Evolutionary conservation across 768 basidiomycete species (phyloP).

Genomic region (Artomyces pyxidatus): DNA sequence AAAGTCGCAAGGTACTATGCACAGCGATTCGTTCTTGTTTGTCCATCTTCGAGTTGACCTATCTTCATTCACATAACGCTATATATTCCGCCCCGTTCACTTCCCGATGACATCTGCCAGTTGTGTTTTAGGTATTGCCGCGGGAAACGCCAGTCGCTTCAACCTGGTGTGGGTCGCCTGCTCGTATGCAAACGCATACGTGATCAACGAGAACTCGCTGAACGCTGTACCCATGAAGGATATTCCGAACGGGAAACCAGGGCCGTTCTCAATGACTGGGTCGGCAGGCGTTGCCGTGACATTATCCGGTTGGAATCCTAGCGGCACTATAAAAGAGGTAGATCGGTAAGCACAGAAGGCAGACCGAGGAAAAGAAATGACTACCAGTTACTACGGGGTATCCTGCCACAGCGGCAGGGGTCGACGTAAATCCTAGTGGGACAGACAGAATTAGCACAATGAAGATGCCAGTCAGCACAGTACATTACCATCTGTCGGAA

Average conservation of each 20-base stretch:
- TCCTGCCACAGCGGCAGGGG: constrained; percentile 16
- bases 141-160: constrained; percentile 15
- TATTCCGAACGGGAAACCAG: constrained; percentile 19
- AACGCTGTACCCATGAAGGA: constrained; percentile 22
- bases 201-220: constrained; percentile 19
- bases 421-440: constrained; percentile 9
- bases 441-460: not conserved
- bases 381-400: constrained; percentile 17
- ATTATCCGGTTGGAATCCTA: constrained; percentile 19
- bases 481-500: constrained; percentile 26
- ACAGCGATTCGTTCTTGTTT: too few species aligned
- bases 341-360: not conserved
- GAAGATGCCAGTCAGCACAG: not conserved
- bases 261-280: constrained; percentile 14
- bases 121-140: constrained; percentile 21
- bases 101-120: constrained; percentile 15
- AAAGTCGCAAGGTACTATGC: too few species aligned
- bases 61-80: too few species aligned
- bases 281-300: constrained; percentile 11
- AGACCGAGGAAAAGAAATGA: not conserved
- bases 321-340: constrained; percentile 9
- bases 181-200: constrained; percentile 23
- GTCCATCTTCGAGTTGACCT: too few species aligned
- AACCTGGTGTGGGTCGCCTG: constrained; percentile 21
- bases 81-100: too few species aligned